phyloP scores from a whole-genome alignment of 148 eudicot species.

The Dysphania ambrosioides region DNA sequence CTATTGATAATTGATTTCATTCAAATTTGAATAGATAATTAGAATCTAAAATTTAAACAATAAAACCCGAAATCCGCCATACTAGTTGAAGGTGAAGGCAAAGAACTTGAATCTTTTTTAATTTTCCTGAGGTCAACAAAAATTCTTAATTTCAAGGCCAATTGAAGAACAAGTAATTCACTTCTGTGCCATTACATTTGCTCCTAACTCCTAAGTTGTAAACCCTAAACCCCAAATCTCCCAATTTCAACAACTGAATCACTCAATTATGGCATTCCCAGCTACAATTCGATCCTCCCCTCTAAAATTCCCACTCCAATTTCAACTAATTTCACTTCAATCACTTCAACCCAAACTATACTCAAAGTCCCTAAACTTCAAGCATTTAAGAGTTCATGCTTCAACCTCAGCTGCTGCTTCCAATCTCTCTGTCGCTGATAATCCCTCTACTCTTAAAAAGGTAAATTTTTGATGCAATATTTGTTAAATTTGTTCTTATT shows the following conservation, averaged over 20 bases:
- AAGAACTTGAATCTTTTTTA: no score
- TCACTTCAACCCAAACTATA: slow-evolving; percentile 25
- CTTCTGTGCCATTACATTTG: no score
- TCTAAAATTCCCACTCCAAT: slow-evolving; percentile 30
- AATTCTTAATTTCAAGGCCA: no score
- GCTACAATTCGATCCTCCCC: slow-evolving; percentile 34
- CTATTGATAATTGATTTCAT: no score
- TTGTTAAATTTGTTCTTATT: neutral
- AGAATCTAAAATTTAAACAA: no score
- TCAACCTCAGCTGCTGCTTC: slow-evolving; percentile 50
- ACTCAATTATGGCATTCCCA: slow-evolving; percentile 43
- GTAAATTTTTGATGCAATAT: neutral
- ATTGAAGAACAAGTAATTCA: no score
- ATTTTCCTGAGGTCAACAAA: no score
- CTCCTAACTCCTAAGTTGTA: neutral
- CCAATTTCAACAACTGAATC: neutral
- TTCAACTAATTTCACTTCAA: slow-evolving; percentile 21
- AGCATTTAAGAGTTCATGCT: slow-evolving; percentile 32
- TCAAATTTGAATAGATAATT: no score
- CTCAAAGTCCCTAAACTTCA: slow-evolving; percentile 17
- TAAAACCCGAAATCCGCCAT: no score
- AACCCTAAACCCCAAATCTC: neutral
- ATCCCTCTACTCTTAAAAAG: slow-evolving; percentile 28
- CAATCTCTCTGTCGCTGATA: slow-evolving; percentile 29
- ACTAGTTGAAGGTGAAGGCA: no score